A percentile compares a stretch with the other conserved stretches of the same genome.
These are phyloP conservation scores for Exophiala xenobiotica DNA, from an alignment of 2,329 filamentous ascomycete genomes.

Conservation along the genomic window DNA sequence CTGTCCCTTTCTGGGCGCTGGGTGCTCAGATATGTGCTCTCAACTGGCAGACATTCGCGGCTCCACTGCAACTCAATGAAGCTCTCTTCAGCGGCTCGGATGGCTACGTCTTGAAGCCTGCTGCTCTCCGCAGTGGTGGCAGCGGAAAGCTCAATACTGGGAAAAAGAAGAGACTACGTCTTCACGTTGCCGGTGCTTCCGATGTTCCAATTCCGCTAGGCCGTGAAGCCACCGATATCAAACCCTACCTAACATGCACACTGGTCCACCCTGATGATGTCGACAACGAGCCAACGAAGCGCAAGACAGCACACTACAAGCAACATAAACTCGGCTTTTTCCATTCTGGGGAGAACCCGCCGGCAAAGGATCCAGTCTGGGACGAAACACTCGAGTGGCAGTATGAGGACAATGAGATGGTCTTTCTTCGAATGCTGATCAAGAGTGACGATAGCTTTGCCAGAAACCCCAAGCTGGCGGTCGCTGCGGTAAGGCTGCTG, in stretches of 20 bases:
- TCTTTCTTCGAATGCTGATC: slow-evolving; percentile 29
- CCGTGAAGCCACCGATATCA: slow-evolving; percentile 25
- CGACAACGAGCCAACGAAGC: slow-evolving; percentile 21
- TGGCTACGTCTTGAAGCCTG: slow-evolving; percentile 30
- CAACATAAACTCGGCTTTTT: slow-evolving; percentile 29
- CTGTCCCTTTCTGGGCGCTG: slow-evolving; percentile 28
- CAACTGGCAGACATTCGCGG: slow-evolving; percentile 31
- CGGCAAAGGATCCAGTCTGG: slow-evolving; percentile 28
- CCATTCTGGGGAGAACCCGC: slow-evolving; percentile 20
- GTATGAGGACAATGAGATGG: slow-evolving; percentile 28
- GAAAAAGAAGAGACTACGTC: slow-evolving; percentile 20
- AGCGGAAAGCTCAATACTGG: slow-evolving; percentile 17
- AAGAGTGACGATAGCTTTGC: slow-evolving; percentile 31
- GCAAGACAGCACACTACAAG: slow-evolving; percentile 28
- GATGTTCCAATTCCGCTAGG: slow-evolving; percentile 24
- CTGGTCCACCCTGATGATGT: slow-evolving; percentile 25
- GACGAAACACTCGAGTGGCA: slow-evolving; percentile 29
- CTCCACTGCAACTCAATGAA: slow-evolving; percentile 30
- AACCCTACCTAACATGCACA: slow-evolving; percentile 30
- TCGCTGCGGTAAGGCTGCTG: slow-evolving; percentile 27
- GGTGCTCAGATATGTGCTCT: slow-evolving; percentile 30
- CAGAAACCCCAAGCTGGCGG: slow-evolving; percentile 26
- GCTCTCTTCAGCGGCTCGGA: slow-evolving; percentile 29
- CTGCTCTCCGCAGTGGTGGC: slow-evolving; percentile 21
- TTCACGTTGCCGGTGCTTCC: slow-evolving; percentile 28